A percentile compares a stretch with the other conserved stretches of the same genome.
phyloP scores from a whole-genome alignment of 192 early-diverging fungal species.

The Coemansia sp. region DNA sequence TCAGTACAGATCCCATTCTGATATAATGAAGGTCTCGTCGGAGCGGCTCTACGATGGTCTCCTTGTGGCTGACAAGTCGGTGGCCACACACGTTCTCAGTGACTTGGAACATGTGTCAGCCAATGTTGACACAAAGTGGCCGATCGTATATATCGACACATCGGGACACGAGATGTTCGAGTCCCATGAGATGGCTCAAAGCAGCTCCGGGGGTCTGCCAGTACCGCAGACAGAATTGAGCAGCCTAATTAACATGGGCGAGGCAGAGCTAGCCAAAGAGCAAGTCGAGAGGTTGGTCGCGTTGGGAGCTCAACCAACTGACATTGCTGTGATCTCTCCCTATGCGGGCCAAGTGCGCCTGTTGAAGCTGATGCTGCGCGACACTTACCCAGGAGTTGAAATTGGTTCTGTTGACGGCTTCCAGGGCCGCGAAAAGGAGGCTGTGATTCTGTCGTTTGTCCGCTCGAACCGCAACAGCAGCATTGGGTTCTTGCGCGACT shows the following conservation, averaged over 20 bases:
- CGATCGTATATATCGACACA: conserved; percentile 75
- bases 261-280: conserved; percentile 60
- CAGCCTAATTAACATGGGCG: conserved; percentile 68
- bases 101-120: conserved; percentile 60
- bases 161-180: background rate
- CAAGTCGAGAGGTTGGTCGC: conserved; percentile 61
- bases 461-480: conserved; percentile 67
- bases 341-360: conserved; percentile 69
- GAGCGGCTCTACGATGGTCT: conserved; percentile 65
- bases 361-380: conserved; percentile 46
- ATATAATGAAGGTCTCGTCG: conserved; percentile 78
- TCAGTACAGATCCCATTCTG: conserved; percentile 87
- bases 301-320: conserved; percentile 57
- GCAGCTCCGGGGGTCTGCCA: background rate
- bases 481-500: conserved; percentile 78
- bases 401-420: conserved; percentile 84
- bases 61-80: conserved; percentile 65
- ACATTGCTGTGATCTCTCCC: conserved; percentile 80
- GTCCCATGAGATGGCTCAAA: background rate
- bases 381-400: conserved; percentile 59
- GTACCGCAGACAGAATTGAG: conserved; percentile 12
- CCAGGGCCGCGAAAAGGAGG: conserved; percentile 84
- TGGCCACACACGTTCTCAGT: conserved; percentile 60
- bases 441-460: conserved; percentile 75
- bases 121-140: conserved; percentile 59